Conservation (phyloP, 2,329 filamentous ascomycete species). For the Blastomyces percursus region DNA sequence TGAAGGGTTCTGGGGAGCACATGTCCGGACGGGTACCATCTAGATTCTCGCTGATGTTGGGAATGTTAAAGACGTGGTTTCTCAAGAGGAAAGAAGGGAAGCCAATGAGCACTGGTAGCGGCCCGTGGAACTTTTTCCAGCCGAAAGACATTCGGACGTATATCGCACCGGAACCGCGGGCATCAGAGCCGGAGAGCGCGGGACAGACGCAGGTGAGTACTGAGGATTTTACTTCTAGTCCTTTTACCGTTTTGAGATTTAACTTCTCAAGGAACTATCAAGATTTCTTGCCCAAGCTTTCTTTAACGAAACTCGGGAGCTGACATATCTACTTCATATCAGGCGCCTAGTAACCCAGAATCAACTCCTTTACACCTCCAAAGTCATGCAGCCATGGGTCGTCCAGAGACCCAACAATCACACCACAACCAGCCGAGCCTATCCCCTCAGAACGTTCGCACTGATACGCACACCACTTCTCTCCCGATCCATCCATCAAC, state of each 20-base stretch:
- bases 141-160: conserved; percentile 5
- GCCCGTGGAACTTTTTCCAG: conserved; percentile 14
- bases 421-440: not conserved
- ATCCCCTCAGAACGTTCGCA: not conserved
- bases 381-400: conserved; percentile 33
- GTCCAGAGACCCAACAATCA: conserved; percentile 14
- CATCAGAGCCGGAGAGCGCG: not conserved
- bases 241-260: not conserved
- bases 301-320: not conserved
- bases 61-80: conserved; percentile 62
- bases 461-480: not conserved
- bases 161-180: not conserved
- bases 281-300: not conserved
- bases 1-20: conserved; percentile 51
- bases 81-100: conserved; percentile 36
- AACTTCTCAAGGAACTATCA: not conserved
- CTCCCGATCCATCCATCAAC: not conserved
- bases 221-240: not conserved
- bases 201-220: not conserved
- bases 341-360: not conserved
- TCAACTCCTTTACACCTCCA: conserved; percentile 29
- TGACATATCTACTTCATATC: not conserved
- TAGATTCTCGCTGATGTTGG: conserved; percentile 60
- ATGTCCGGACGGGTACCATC: conserved; percentile 54
- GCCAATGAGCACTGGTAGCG: conserved; percentile 7